Percentiles rank a stretch among this genome's conserved stretches.
phyloP scores from a whole-genome alignment of 768 basidiomycete genomes.

The Psilocybe azurescens region DNA sequence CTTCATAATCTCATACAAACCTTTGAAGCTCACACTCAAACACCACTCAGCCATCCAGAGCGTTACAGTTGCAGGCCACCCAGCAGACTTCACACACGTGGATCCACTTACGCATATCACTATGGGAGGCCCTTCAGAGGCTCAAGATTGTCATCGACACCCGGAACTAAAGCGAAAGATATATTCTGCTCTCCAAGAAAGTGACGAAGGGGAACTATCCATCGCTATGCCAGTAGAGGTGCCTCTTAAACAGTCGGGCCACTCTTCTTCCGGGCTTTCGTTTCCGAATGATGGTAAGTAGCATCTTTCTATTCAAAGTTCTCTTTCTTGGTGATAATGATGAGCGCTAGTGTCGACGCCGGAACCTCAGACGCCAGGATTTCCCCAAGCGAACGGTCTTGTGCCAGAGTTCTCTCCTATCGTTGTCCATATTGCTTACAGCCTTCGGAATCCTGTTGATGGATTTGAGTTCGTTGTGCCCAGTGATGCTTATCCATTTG shows the following conservation, averaged over 20 bases:
- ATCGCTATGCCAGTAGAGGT: conserved; percentile 84
- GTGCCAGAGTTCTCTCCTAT: conserved; percentile 78
- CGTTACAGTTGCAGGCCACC: conserved; percentile 73
- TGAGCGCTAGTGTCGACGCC: conserved; percentile 67
- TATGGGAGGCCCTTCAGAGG: conserved; percentile 55
- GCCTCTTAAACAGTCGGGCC: conserved; percentile 63
- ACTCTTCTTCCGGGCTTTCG: conserved; percentile 44
- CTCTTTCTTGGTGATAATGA: not conserved
- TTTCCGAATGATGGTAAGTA: conserved; percentile 54
- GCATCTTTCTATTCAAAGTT: not conserved
- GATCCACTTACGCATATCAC: conserved; percentile 75
- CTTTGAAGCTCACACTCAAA: not conserved
- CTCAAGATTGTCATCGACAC: conserved; percentile 84
- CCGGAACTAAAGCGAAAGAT: conserved; percentile 93
- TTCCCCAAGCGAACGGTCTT: conserved; percentile 33
- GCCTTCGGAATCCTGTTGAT: conserved; percentile 80
- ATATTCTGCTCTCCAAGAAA: conserved; percentile 89
- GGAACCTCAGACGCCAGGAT: conserved; percentile 76
- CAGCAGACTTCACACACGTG: conserved; percentile 78
- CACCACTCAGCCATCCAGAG: conserved; percentile 62
- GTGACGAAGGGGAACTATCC: conserved; percentile 93
- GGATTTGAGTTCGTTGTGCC: conserved; percentile 87
- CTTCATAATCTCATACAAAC: not conserved
- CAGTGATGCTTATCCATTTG: conserved; percentile 83
- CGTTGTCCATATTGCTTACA: conserved; percentile 78